Evolutionary conservation across 495 filamentous ascomycete species (phyloP).

Genomic region (Staphylotrichum tortipilum): DNA sequence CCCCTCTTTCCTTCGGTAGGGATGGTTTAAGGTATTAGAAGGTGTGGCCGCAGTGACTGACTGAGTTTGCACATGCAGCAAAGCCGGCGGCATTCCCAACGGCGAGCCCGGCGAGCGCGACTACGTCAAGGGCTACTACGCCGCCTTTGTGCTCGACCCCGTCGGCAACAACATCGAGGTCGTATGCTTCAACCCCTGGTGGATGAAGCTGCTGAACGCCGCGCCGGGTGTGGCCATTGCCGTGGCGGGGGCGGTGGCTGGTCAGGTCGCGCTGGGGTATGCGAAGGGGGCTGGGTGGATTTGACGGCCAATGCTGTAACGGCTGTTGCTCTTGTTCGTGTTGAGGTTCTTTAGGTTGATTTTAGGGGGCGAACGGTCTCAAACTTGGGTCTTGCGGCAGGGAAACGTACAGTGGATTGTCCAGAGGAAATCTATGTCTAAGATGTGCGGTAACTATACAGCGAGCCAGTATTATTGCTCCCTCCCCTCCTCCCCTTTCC

Average conservation of each 20-base stretch:
- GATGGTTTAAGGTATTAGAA: too few relatives aligned
- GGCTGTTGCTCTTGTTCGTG: neutral
- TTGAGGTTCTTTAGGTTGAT: too few relatives aligned
- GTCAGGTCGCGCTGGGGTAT: neutral
- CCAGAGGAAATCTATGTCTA: too few relatives aligned
- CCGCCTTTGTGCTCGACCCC: constrained; percentile 28
- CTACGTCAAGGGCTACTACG: constrained; percentile 41
- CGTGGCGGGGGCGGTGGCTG: neutral
- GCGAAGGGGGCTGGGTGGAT: neutral
- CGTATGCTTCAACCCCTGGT: constrained; percentile 6
- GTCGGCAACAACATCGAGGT: constrained; percentile 18
- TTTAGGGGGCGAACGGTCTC: too few relatives aligned
- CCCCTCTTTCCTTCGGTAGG: neutral
- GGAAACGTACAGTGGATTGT: too few relatives aligned
- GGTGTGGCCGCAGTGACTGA: neutral
- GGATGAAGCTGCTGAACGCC: constrained; percentile 6
- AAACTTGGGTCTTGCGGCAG: too few relatives aligned
- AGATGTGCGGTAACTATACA: too few relatives aligned
- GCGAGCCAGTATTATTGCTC: too few relatives aligned
- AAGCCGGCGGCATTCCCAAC: constrained; percentile 40
- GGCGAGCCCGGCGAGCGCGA: constrained; percentile 36
- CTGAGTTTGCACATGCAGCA: constrained; percentile 10
- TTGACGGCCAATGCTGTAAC: neutral
- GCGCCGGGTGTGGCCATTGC: neutral
- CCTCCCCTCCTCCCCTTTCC: too few relatives aligned